Evolutionary conservation across 2,329 filamentous ascomycete species (phyloP).

Genomic region (Berkeleyomyces rouxiae): DNA sequence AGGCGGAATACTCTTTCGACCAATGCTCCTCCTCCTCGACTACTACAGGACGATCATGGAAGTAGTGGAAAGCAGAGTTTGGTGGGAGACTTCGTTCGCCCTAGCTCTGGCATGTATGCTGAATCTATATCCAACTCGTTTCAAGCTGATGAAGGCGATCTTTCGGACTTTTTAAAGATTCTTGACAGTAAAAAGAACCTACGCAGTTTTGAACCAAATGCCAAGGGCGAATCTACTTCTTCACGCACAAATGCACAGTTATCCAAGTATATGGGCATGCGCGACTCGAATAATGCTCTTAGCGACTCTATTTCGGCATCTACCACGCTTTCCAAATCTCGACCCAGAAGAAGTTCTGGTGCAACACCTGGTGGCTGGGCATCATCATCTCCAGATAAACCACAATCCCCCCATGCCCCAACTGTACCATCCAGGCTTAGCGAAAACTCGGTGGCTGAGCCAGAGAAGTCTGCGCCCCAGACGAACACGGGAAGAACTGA

Average conservation of each 20-base stretch:
- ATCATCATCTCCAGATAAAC: conserved; percentile 68
- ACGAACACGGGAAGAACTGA: neutral
- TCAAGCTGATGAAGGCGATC: conserved; percentile 73
- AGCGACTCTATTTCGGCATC: conserved; percentile 92
- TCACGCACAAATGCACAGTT: conserved; percentile 65
- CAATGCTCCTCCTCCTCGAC: conserved; percentile 44
- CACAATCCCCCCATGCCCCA: conserved; percentile 79
- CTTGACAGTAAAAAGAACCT: conserved; percentile 80
- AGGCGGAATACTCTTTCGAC: conserved; percentile 63
- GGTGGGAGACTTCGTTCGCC: conserved; percentile 51
- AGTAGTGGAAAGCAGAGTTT: conserved; percentile 70
- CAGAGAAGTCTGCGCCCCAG: neutral
- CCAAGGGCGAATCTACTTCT: conserved; percentile 49
- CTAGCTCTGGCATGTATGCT: conserved; percentile 63
- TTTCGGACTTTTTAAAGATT: conserved; percentile 80
- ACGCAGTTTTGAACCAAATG: conserved; percentile 52
- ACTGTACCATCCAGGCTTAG: conserved; percentile 87
- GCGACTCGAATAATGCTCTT: conserved; percentile 71
- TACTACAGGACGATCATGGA: conserved; percentile 47
- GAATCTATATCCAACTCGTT: conserved; percentile 52
- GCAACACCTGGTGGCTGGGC: conserved; percentile 61
- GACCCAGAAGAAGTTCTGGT: conserved; percentile 19
- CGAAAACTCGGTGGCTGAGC: conserved; percentile 55
- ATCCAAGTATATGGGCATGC: conserved; percentile 74
- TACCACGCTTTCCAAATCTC: conserved; percentile 66